Evolutionary conservation across 768 basidiomycete species (phyloP).

Genomic region (Rickenella mellea): DNA sequence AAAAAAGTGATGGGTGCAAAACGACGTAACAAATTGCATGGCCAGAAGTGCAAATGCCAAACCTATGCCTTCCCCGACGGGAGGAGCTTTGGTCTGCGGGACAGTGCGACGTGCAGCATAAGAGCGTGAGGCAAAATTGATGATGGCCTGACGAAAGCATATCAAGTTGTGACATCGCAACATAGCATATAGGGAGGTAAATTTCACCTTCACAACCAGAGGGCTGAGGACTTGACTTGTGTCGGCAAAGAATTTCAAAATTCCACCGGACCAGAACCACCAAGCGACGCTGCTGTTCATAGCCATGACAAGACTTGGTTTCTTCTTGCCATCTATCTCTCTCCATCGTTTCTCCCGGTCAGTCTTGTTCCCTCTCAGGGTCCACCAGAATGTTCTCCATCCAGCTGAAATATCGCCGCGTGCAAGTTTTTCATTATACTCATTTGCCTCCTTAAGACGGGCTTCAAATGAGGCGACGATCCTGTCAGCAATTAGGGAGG

Average conservation of each 20-base stretch:
- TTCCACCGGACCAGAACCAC: slow-evolving; percentile 69
- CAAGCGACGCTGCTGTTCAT: slow-evolving; percentile 72
- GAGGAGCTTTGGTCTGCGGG: slow-evolving; percentile 21
- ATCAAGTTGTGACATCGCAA: not conserved
- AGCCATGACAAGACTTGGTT: slow-evolving; percentile 55
- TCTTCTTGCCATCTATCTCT: slow-evolving; percentile 49
- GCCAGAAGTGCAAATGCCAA: slow-evolving; percentile 59
- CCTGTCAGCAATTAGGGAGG: slow-evolving; percentile 48
- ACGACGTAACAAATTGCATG: slow-evolving; percentile 57
- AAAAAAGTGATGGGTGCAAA: slow-evolving; percentile 78
- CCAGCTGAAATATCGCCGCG: slow-evolving; percentile 55
- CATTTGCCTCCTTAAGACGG: slow-evolving; percentile 43
- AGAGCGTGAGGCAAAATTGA: slow-evolving; percentile 58
- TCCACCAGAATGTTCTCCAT: slow-evolving; percentile 48
- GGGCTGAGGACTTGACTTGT: slow-evolving; percentile 67
- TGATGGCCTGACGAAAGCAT: slow-evolving; percentile 41
- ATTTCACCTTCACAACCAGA: slow-evolving; percentile 66
- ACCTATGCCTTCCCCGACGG: slow-evolving; percentile 57
- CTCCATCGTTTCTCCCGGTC: slow-evolving; percentile 58
- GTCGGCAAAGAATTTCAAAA: slow-evolving; percentile 53
- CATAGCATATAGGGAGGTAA: not conserved
- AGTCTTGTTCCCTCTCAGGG: slow-evolving; percentile 34
- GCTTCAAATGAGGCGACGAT: slow-evolving; percentile 59
- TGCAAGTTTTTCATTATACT: slow-evolving; percentile 63
- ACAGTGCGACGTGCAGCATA: slow-evolving; percentile 31